phyloP scores from a whole-genome alignment of 257 asterid genomes.

The Ilex aquifolium region DNA sequence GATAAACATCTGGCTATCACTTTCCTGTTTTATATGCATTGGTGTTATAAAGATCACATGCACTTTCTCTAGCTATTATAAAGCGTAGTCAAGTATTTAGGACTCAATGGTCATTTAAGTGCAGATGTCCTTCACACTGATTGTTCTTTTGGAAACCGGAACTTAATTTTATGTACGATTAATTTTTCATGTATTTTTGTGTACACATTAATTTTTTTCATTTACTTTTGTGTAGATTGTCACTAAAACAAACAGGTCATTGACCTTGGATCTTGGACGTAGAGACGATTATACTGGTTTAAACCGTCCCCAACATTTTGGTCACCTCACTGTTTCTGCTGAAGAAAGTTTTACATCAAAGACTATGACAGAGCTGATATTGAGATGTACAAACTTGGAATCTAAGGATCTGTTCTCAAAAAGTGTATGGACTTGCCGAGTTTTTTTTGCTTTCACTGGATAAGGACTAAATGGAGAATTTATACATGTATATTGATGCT shows the following conservation, averaged over 20 bases:
- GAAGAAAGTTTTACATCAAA: constrained; percentile 85
- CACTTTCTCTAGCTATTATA: too few species aligned
- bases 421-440: constrained; percentile 48
- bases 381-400: constrained; percentile 88
- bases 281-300: constrained; percentile 42
- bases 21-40: too few species aligned
- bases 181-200: too few species aligned
- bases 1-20: too few species aligned
- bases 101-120: too few species aligned
- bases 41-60: too few species aligned
- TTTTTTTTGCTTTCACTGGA: neutral
- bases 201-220: neutral
- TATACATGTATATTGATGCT: constrained; percentile 17
- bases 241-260: constrained; percentile 46
- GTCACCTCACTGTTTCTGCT: constrained; percentile 65
- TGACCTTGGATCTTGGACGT: constrained; percentile 58
- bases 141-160: too few species aligned
- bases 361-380: constrained; percentile 68
- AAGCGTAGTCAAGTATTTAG: too few species aligned
- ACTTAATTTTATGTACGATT: too few species aligned
- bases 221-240: constrained; percentile 49
- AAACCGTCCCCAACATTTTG: constrained; percentile 37
- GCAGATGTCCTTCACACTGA: too few species aligned
- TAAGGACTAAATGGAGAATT: neutral
- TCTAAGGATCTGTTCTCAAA: constrained; percentile 89